Percentiles rank a stretch among this genome's conserved stretches.
Evolutionary conservation across 2,329 filamentous ascomycete species (phyloP).

Genomic region (Didymosphaeria variabile): DNA sequence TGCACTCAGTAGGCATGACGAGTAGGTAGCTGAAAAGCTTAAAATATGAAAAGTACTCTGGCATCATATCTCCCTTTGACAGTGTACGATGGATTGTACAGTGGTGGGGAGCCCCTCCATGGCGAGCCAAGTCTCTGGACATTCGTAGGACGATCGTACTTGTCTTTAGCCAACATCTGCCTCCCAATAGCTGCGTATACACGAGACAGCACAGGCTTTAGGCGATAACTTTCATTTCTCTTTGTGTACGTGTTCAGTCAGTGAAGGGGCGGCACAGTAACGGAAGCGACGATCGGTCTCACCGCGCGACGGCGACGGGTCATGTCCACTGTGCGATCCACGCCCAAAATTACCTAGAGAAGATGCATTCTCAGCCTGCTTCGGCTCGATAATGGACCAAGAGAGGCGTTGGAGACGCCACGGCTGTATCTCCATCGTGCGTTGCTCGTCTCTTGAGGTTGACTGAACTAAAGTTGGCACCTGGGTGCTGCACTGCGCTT

Average conservation of each 20-base stretch:
- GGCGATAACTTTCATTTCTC: background rate
- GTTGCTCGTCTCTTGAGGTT: background rate
- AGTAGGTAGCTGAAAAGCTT: conserved; percentile 4
- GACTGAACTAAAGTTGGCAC: background rate
- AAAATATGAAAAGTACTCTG: background rate
- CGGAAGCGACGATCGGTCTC: background rate
- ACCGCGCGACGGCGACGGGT: no score
- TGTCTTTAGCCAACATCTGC: background rate
- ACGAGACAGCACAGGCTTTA: background rate
- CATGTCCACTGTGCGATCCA: no score
- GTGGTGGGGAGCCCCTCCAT: background rate
- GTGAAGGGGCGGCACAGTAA: background rate
- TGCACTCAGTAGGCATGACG: background rate
- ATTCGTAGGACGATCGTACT: background rate
- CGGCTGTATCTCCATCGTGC: no score
- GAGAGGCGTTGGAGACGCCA: no score
- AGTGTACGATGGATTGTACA: background rate
- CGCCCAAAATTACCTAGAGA: no score
- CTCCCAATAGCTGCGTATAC: background rate
- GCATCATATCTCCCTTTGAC: background rate
- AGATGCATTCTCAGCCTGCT: no score
- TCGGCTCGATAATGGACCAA: no score
- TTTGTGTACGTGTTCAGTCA: background rate
- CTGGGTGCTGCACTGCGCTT: background rate
- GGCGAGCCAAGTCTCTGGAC: background rate